A percentile compares a stretch with the other conserved stretches of the same genome.
phyloP scores from a whole-genome alignment of 176 grass and related monocot genomes.

The Ampelocalamus luodianensis region DNA sequence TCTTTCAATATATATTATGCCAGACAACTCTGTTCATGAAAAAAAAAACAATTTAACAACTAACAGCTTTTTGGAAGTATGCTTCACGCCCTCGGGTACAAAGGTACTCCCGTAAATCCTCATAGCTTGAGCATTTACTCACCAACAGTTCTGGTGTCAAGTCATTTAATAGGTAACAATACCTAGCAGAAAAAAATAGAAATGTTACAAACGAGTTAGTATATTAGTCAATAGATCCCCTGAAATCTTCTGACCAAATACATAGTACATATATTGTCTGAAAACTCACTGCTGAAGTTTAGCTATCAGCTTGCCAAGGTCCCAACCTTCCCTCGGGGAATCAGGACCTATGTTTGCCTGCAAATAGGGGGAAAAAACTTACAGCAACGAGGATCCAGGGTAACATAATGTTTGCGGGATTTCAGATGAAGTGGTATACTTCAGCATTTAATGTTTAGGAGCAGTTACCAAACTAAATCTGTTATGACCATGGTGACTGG shows the following conservation, averaged over 20 bases:
- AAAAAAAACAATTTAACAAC: conserved; percentile 39
- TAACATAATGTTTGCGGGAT: conserved; percentile 23
- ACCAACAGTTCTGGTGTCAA: conserved; percentile 73
- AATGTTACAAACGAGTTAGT: conserved; percentile 28
- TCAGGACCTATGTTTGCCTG: conserved; percentile 92
- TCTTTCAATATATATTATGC: background rate
- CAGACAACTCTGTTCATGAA: conserved; percentile 7
- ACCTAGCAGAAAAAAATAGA: conserved; percentile 54
- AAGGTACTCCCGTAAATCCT: conserved; percentile 81
- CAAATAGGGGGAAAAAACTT: conserved; percentile 10
- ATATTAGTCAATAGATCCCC: conserved; percentile 32
- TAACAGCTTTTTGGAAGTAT: conserved; percentile 88
- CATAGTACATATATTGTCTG: background rate
- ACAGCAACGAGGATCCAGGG: background rate
- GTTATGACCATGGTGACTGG: conserved; percentile 1
- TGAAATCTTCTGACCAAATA: conserved; percentile 36
- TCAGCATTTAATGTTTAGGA: conserved; percentile 4
- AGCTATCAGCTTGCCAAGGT: conserved; percentile 81
- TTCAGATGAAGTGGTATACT: conserved; percentile 2
- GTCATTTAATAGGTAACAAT: conserved; percentile 92
- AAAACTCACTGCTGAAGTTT: conserved; percentile 97
- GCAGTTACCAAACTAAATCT: conserved; percentile 11
- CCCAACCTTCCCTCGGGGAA: conserved; percentile 79
- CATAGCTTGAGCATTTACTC: conserved; percentile 76
- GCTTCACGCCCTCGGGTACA: conserved; percentile 81